These are phyloP conservation scores for Babesia caballi DNA, from an alignment of 169 alveolate species.

Conservation along the genomic window DNA sequence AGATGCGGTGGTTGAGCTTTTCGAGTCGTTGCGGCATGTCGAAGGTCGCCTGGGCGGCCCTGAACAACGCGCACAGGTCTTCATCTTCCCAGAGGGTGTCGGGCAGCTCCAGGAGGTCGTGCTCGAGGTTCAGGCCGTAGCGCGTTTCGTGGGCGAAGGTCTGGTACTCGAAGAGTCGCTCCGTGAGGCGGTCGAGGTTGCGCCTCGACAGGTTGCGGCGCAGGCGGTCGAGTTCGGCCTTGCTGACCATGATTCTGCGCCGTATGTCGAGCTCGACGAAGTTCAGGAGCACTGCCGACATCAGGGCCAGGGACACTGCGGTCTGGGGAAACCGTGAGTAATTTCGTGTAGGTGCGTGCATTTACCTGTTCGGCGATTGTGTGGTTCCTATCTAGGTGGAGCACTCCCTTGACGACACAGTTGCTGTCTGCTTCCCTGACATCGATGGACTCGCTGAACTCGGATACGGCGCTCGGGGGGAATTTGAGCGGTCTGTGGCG, in stretches of 20 bases:
- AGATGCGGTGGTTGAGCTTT: slow-evolving; percentile 65
- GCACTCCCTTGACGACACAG: neutral
- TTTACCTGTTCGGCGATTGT: neutral
- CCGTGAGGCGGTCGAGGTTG: slow-evolving; percentile 33
- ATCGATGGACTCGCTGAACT: slow-evolving; percentile 15
- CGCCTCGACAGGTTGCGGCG: neutral
- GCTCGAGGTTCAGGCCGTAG: slow-evolving; percentile 44
- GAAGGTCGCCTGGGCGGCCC: slow-evolving; percentile 49
- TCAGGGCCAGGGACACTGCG: slow-evolving; percentile 27
- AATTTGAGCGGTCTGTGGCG: neutral
- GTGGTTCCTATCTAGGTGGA: neutral
- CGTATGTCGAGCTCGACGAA: slow-evolving; percentile 24
- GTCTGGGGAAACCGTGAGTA: neutral
- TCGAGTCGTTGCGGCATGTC: slow-evolving; percentile 69
- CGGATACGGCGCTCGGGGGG: neutral
- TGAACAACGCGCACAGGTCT: slow-evolving; percentile 62
- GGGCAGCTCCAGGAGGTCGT: slow-evolving; percentile 69
- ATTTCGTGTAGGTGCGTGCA: neutral
- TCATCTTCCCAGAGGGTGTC: slow-evolving; percentile 72
- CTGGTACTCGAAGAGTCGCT: slow-evolving; percentile 32
- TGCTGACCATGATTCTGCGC: slow-evolving; percentile 8
- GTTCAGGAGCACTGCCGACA: slow-evolving; percentile 36
- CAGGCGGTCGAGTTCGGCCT: slow-evolving; percentile 16
- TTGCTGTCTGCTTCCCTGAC: neutral
- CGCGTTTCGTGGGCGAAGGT: slow-evolving; percentile 37